These are phyloP conservation scores for Aspergillus felis DNA, from an alignment of 2,329 filamentous ascomycete genomes.

Conservation along the genomic window DNA sequence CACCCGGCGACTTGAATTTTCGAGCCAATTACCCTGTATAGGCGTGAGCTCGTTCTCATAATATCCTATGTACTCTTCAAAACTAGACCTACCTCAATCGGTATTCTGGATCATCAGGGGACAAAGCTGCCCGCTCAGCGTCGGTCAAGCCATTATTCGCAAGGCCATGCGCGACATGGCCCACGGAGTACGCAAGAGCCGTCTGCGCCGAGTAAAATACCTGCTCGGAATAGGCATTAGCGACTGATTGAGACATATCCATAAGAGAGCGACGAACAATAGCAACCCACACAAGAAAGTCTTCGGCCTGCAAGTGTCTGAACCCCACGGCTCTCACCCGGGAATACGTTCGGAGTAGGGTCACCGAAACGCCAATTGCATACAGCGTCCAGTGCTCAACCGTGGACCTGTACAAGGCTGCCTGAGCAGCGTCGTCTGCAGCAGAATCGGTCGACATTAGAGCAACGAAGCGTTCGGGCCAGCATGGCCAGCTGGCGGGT, in stretches of 20 bases:
- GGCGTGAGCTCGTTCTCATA: neutral
- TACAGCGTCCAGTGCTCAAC: constrained; percentile 26
- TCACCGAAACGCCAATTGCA: constrained; percentile 19
- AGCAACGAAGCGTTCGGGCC: neutral
- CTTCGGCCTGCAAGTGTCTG: constrained; percentile 40
- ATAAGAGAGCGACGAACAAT: constrained; percentile 42
- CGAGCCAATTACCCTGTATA: constrained; percentile 45
- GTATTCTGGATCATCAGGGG: constrained; percentile 42
- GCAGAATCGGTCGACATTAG: constrained; percentile 5
- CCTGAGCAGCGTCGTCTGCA: constrained; percentile 13
- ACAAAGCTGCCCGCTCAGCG: constrained; percentile 43
- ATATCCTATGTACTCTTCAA: neutral
- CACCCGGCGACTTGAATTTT: constrained; percentile 51
- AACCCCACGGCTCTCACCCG: constrained; percentile 16
- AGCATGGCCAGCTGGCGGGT: neutral
- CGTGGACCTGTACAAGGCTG: constrained; percentile 10
- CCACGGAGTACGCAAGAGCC: constrained; percentile 45
- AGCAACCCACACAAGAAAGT: constrained; percentile 53
- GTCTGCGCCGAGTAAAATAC: constrained; percentile 49
- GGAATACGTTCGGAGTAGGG: constrained; percentile 39
- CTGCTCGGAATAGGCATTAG: constrained; percentile 25
- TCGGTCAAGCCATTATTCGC: constrained; percentile 55
- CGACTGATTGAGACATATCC: neutral
- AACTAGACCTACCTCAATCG: constrained; percentile 22
- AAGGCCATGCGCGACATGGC: constrained; percentile 44